phyloP scores from a whole-genome alignment of 202 grass and related monocot genomes.

The Elaeis oleifera region DNA sequence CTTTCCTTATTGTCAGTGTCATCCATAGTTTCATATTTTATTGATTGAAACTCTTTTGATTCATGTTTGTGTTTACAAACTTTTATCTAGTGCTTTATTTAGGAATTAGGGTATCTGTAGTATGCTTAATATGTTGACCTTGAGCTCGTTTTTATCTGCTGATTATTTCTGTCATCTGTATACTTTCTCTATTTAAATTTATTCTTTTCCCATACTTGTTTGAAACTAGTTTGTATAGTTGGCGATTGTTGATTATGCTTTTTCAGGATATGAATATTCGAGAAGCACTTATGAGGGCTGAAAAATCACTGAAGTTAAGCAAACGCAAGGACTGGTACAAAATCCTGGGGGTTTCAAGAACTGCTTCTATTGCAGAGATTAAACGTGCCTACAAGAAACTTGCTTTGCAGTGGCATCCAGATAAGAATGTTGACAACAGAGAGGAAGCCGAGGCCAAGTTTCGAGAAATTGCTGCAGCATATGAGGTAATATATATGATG shows the following conservation, averaged over 20 bases:
- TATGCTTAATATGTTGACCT: no score
- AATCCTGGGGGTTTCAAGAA: constrained; percentile 61
- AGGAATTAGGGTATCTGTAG: no score
- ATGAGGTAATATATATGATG: constrained; percentile 51
- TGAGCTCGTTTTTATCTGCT: no score
- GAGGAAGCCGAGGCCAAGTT: constrained; percentile 35
- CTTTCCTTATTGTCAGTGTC: no score
- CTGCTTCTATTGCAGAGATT: constrained; percentile 62
- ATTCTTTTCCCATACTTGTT: background rate
- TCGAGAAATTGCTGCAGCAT: constrained; percentile 57
- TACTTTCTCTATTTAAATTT: constrained; percentile 6
- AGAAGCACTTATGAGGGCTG: constrained; percentile 79
- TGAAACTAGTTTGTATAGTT: background rate
- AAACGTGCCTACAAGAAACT: constrained; percentile 97
- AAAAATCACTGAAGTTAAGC: constrained; percentile 87
- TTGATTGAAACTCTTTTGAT: no score
- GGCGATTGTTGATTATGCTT: constrained; percentile 11
- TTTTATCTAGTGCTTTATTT: no score
- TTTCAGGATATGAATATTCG: constrained; percentile 76
- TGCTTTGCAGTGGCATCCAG: constrained; percentile 93
- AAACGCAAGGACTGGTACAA: constrained; percentile 99
- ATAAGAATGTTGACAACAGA: constrained; percentile 72
- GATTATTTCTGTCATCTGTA: no score
- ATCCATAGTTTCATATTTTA: no score
- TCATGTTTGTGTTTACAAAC: no score